Evolutionary conservation across 257 asterid species (phyloP).

Genomic region (Solanum chiquidenum): DNA sequence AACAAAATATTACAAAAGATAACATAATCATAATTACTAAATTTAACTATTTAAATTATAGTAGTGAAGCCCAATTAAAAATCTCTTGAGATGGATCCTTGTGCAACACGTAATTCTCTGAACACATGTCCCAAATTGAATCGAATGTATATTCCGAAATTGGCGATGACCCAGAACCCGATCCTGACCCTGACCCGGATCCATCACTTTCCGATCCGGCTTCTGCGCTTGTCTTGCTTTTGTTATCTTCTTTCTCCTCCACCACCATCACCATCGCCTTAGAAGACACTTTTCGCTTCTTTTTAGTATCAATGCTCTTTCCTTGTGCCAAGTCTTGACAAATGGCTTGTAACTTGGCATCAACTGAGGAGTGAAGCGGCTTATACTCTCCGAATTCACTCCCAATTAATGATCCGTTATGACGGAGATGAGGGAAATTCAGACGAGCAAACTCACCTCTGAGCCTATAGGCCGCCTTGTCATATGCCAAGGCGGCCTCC

Average conservation of each 20-base stretch:
- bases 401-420: slow-evolving; percentile 56
- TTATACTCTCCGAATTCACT: slow-evolving; percentile 75
- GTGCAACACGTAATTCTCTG: slow-evolving; percentile 27
- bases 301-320: slow-evolving; percentile 43
- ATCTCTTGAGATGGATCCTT: slow-evolving; percentile 47
- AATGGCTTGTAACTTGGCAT: slow-evolving; percentile 68
- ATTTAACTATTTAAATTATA: neutral
- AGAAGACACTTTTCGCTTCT: slow-evolving; percentile 1
- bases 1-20: neutral
- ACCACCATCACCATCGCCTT: neutral
- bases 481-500: slow-evolving; percentile 11
- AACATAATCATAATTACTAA: neutral
- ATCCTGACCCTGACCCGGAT: slow-evolving; percentile 15
- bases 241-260: neutral
- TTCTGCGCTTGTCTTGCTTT: neutral
- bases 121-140: slow-evolving; percentile 32
- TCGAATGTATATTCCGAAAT: slow-evolving; percentile 27
- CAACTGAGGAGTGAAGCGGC: slow-evolving; percentile 83
- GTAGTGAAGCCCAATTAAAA: slow-evolving; percentile 48
- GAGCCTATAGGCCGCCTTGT: slow-evolving; percentile 63
- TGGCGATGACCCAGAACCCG: slow-evolving; percentile 29
- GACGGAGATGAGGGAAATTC: slow-evolving; percentile 84
- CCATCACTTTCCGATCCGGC: slow-evolving; percentile 25
- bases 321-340: slow-evolving; percentile 73
- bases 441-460: slow-evolving; percentile 80